Evolutionary conservation across 2,329 filamentous ascomycete species (phyloP).

Genomic region (Lojkania enalia): DNA sequence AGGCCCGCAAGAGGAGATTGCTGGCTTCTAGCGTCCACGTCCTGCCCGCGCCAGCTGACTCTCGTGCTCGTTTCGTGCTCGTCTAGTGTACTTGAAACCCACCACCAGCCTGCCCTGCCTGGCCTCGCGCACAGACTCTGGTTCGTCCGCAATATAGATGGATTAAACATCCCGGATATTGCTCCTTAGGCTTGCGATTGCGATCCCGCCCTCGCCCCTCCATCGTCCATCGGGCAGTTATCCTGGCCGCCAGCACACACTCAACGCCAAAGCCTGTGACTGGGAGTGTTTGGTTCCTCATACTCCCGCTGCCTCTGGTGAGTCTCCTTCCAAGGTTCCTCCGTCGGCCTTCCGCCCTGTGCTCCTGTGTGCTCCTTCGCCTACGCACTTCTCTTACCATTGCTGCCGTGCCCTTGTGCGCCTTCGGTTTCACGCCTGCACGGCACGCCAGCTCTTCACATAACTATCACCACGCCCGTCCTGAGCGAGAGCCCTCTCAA

Average conservation of each 20-base stretch:
- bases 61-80: background rate
- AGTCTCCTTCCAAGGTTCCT: too few species aligned
- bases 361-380: conserved; percentile 25
- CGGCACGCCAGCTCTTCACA: conserved; percentile 15
- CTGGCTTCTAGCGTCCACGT: background rate
- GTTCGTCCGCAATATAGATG: conserved; percentile 26
- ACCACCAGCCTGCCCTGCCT: conserved; percentile 12
- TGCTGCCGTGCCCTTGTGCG: conserved; percentile 32
- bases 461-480: conserved; percentile 18
- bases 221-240: conserved; percentile 7
- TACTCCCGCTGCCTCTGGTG: conserved; percentile 4
- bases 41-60: background rate
- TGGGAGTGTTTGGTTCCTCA: background rate
- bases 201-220: conserved; percentile 2
- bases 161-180: conserved; percentile 19
- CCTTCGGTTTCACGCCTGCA: conserved; percentile 35
- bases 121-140: conserved; percentile 18
- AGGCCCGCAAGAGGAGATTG: too few species aligned
- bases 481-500: conserved; percentile 6
- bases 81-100: conserved; percentile 27
- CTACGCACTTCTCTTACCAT: conserved; percentile 26
- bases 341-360: conserved; percentile 16
- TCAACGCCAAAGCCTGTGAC: conserved; percentile 2
- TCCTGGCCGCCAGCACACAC: background rate
- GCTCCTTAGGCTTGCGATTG: conserved; percentile 8